Conservation (phyloP, 306 rosid species). For the Citrullus amarus region DNA sequence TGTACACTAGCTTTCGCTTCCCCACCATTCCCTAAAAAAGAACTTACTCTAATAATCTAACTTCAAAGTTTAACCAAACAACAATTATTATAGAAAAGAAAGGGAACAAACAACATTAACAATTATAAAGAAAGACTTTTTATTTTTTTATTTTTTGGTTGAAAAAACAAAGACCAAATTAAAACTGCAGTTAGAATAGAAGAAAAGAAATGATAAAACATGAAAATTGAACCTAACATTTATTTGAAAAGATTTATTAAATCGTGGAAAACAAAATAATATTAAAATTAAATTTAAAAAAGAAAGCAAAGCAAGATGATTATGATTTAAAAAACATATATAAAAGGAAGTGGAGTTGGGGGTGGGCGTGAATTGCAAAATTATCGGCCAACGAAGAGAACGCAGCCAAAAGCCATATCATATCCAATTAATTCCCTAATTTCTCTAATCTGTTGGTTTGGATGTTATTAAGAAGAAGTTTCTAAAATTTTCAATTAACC, state of each 20-base stretch:
- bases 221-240: neutral
- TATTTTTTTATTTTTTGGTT: too few species aligned
- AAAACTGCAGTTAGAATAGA: too few species aligned
- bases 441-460: neutral
- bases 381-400: neutral
- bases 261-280: neutral
- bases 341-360: neutral
- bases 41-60: too few species aligned
- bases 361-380: slow-evolving; percentile 3
- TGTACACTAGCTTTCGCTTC: too few species aligned
- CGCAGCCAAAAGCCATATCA: neutral
- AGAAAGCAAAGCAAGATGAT: neutral
- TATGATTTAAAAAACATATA: neutral
- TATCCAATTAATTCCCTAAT: neutral
- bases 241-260: neutral
- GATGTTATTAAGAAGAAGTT: neutral
- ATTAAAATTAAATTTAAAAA: neutral
- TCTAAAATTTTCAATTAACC: neutral
- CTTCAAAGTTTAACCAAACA: too few species aligned
- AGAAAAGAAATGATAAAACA: neutral
- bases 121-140: neutral
- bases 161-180: too few species aligned
- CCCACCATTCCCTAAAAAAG: too few species aligned
- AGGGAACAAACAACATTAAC: neutral
- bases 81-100: too few species aligned